These are phyloP conservation scores for Capsicum pubescens DNA, from an alignment of 257 asterid genomes.

Conservation along the genomic window DNA sequence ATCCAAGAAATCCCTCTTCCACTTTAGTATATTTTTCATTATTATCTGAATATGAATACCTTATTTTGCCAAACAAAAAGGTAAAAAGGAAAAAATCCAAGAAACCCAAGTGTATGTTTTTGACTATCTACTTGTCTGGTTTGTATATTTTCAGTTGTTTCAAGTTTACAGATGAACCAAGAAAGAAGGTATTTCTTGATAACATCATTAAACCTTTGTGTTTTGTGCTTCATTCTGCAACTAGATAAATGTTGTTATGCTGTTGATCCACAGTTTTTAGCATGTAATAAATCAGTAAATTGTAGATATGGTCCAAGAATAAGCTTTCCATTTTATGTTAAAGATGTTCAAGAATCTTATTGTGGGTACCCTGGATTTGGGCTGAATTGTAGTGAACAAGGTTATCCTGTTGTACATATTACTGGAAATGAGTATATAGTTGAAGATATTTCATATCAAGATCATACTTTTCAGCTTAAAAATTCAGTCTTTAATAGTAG, in stretches of 20 bases:
- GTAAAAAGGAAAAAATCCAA: neutral
- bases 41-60: too few species aligned
- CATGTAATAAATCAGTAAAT: conserved; percentile 41
- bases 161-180: conserved; percentile 39
- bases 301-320: conserved; percentile 53
- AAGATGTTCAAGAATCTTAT: conserved; percentile 40
- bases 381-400: conserved; percentile 44
- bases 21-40: neutral
- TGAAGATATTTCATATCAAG: conserved; percentile 41
- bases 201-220: conserved; percentile 28
- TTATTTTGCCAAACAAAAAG: neutral
- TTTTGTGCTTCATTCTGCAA: conserved; percentile 41
- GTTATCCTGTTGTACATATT: conserved; percentile 44
- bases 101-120: neutral
- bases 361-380: conserved; percentile 56
- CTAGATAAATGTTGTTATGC: conserved; percentile 39
- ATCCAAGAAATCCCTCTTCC: conserved; percentile 4
- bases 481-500: conserved; percentile 33
- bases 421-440: conserved; percentile 43
- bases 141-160: neutral
- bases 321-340: conserved; percentile 61
- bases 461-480: conserved; percentile 32
- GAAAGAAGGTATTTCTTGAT: neutral
- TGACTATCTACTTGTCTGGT: neutral
- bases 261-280: conserved; percentile 46